Base-by-base conservation (phyloP, 2,329 filamentous ascomycete genomes). In the Colletotrichum spaethianum region DNA sequence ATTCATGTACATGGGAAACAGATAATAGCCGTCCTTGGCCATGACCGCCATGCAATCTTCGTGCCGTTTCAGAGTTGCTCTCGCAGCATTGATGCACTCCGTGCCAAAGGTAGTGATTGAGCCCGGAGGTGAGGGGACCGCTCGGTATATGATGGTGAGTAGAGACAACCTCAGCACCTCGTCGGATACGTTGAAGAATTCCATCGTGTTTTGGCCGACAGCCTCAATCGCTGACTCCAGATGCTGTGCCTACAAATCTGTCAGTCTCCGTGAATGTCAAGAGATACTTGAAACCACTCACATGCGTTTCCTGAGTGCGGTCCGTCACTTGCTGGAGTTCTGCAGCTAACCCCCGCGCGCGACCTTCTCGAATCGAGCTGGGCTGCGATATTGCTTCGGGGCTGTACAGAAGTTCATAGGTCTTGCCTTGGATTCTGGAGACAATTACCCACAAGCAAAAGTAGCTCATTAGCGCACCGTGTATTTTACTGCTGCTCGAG, bases 401-500 rank as follows among this genome's bases (percentile, higher is more conserved):
- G 36, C 81, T 83, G 75, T 91, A 91, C 2, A 91, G 78, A 4
- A 85, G 80, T 75, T 90, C 85, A 70, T 90, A 91, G 33, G 90
- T 86, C 5, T 86, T 83, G 3, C 88, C 87, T 64, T 90, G 87
- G 11, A 89, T 84, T n/a, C 83, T 83, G n/a, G 87, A 86, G 16
- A 88, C 82, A 56, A 82, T 77, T 38, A 88, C 83, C 86, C 88
- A 90, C 1, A 86, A 75, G 14, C 80, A 77, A 70, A 87, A 86
- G 11, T 83, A 82, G 28, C 79, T 78, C 6, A 75, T 71, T 14
- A 79, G 52, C 1, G 77, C 74, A 0, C 74, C 75, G 18, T 76
- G 76, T 7, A 78, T 75, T 14, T 85, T 79, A 14, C 75, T 74
- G 4, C 70, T 82, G 83, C 36, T 78, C 73, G n/a, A 78, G 74